Conservation (phyloP, 495 filamentous ascomycete genomes). For the Letharia lupina region DNA sequence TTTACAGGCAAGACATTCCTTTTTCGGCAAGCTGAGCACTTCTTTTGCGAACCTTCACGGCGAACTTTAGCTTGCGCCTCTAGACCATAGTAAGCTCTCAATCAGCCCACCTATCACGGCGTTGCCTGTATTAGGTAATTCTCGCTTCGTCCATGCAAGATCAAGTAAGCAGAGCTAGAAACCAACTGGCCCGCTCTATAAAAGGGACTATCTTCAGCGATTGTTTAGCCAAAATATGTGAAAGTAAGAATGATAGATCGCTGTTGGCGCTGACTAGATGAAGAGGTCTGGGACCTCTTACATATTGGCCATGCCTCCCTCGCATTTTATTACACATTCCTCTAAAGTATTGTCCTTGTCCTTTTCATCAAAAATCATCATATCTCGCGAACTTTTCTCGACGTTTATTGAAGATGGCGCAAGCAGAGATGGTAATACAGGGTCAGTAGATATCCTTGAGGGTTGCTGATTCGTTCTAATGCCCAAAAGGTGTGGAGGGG, state of each 20-base stretch:
- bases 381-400: background rate
- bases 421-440: conserved; percentile 1
- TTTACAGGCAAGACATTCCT: background rate
- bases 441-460: background rate
- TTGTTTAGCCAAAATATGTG: background rate
- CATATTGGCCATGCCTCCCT: background rate
- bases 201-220: background rate
- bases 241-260: background rate
- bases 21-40: background rate
- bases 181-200: no score
- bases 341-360: background rate
- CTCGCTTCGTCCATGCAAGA: background rate
- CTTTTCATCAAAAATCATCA: background rate
- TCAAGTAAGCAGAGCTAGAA: background rate
- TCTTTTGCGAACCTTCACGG: background rate
- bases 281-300: background rate
- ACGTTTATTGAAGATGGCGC: background rate
- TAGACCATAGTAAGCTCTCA: background rate
- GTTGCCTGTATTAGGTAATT: background rate
- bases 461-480: background rate
- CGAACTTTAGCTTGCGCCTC: background rate
- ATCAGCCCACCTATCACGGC: background rate
- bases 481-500: background rate
- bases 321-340: background rate
- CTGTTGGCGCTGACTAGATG: background rate